phyloP scores from a whole-genome alignment of 2,329 filamentous ascomycete species.

The Ascochyta viciae-villosae region DNA sequence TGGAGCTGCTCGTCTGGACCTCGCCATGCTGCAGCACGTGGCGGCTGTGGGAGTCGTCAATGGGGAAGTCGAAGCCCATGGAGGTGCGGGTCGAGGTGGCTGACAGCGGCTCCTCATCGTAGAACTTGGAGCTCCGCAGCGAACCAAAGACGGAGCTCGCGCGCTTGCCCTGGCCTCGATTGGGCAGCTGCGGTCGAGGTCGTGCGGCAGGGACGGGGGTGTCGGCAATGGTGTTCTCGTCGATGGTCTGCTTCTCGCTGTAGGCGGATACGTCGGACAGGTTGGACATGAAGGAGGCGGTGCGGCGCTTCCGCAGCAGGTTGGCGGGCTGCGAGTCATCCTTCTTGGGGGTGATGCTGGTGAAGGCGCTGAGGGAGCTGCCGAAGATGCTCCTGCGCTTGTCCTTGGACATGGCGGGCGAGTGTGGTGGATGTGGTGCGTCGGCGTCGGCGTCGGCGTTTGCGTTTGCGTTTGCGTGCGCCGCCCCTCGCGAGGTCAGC shows the following conservation, averaged over 20 bases:
- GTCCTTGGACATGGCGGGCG: slow-evolving; percentile 45
- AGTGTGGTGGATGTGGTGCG: slow-evolving; percentile 17
- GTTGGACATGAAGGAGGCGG: slow-evolving; percentile 45
- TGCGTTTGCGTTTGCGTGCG: slow-evolving; percentile 20
- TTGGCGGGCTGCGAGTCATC: slow-evolving; percentile 46
- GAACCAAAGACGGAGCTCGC: slow-evolving; percentile 65
- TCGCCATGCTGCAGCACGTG: slow-evolving; percentile 71
- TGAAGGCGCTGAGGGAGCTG: slow-evolving; percentile 41
- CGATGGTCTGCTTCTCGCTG: slow-evolving; percentile 26
- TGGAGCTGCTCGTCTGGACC: slow-evolving; percentile 71
- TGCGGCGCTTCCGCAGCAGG: slow-evolving; percentile 48
- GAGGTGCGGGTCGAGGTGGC: slow-evolving; percentile 58
- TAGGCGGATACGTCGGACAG: slow-evolving; percentile 38
- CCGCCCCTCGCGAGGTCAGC: slow-evolving; percentile 41
- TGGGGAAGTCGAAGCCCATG: slow-evolving; percentile 49
- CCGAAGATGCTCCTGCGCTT: slow-evolving; percentile 50
- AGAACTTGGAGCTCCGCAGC: slow-evolving; percentile 61
- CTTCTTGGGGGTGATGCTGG: slow-evolving; percentile 35
- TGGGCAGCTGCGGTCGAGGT: slow-evolving; percentile 24
- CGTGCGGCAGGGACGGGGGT: slow-evolving; percentile 13
- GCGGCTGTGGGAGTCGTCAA: slow-evolving; percentile 46
- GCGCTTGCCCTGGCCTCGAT: slow-evolving; percentile 35
- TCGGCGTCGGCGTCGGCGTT: neutral
- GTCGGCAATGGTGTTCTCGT: slow-evolving; percentile 22
- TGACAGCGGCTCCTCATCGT: slow-evolving; percentile 59